Conservation (phyloP, 306 rosid species). For the Begonia peltatifolia region DNA sequence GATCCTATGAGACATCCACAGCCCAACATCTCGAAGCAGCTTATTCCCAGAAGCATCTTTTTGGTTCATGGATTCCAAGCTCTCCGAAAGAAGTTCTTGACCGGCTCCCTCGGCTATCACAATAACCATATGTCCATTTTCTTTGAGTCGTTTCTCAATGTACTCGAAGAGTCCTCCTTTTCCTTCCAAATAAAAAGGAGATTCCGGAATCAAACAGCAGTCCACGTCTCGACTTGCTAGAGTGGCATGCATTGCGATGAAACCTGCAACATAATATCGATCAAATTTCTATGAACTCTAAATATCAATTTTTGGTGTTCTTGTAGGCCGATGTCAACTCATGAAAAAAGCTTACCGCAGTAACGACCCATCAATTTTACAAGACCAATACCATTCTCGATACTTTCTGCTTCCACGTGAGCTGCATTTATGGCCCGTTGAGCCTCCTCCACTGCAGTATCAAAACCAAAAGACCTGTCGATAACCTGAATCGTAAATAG, state of each 20-base stretch:
- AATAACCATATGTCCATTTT: slow-evolving; percentile 80
- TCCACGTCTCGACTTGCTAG: slow-evolving; percentile 93
- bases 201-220: slow-evolving; percentile 89
- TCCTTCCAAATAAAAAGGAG: slow-evolving; percentile 84
- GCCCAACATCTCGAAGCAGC: slow-evolving; percentile 61
- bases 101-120: slow-evolving; percentile 93
- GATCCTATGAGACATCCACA: slow-evolving; percentile 76
- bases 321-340: neutral
- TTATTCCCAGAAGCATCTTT: slow-evolving; percentile 88
- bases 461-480: slow-evolving; percentile 88
- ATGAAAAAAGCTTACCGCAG: slow-evolving; percentile 32
- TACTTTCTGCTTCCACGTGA: slow-evolving; percentile 78
- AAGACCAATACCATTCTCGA: slow-evolving; percentile 77
- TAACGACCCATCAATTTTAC: slow-evolving; percentile 91
- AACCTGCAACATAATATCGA: slow-evolving; percentile 35
- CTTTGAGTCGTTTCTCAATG: slow-evolving; percentile 50
- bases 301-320: neutral
- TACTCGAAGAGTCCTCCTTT: slow-evolving; percentile 69
- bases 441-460: slow-evolving; percentile 94
- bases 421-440: slow-evolving; percentile 95
- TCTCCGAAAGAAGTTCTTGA: slow-evolving; percentile 66
- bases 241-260: slow-evolving; percentile 90
- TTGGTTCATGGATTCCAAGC: slow-evolving; percentile 39
- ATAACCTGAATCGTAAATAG: slow-evolving; percentile 43
- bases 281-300: neutral